Evolutionary conservation across 1,284 basidiomycete genomes (phyloP), one percentile per base, ranked within the genome.

Genomic region (Macrocybe sp.): DNA sequence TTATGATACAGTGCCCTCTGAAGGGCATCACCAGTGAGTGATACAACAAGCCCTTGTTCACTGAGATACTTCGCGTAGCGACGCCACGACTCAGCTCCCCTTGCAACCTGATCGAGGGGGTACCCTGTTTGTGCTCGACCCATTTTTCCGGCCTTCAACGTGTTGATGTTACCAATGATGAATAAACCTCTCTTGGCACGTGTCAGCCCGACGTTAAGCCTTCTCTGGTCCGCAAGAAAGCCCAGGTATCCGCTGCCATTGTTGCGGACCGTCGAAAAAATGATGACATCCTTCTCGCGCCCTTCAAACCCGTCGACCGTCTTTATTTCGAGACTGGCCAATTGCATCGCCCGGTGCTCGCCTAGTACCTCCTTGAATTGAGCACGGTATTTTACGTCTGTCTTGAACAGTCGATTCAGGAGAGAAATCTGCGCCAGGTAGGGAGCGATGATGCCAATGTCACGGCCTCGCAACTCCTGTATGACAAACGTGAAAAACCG

Each of bases 221-320:
- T 69, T 48, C 93, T 72, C 55, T 82, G 76, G 65, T 97, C 94
- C n/a, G 85, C 90, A 16, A 97, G 72, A 67, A 97, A 97, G 0
- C 93, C 93, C 62, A 92, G 89, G 55, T 79, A 76, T 11, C 88
- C 88, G 5, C 61, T 65, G 5, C 70, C 54, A 59, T 95, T 94
- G 59, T 86, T 88, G 44, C 94, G 78, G 40, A 94, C 91, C 0
- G 92, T 94, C 37, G 88, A 92, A 62, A 97, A 94, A 44, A 97
- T 74, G 56, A 97, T 90, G 29, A 94, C 83, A 9, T 89, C 83
- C 70, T 97, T 97, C 69, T 97, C 92, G 41, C 92, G 78, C 1
- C 93, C 93, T 64, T 97, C 91, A 63, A 96, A 97, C 10, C 92
- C 94, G 60, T 95, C 92, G 7, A 95, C 91, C 0, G 92, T 94